Evolutionary conservation across 1,284 basidiomycete species (phyloP).

Genomic region (Sporisorium graminicola): DNA sequence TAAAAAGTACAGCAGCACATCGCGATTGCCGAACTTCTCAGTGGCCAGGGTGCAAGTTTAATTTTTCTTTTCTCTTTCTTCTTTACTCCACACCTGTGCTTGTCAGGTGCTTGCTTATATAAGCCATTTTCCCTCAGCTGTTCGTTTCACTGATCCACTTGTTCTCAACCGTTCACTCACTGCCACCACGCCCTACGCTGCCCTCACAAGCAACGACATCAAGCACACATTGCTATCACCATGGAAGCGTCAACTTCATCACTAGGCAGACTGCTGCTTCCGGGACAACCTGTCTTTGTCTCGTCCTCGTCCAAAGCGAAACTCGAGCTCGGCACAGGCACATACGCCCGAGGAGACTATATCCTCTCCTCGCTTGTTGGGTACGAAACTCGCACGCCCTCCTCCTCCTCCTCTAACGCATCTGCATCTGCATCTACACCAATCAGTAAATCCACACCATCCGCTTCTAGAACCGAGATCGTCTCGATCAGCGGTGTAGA

Average conservation of each 20-base stretch:
- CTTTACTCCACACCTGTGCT: conserved; percentile 33
- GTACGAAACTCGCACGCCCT: conserved; percentile 24
- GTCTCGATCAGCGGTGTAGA: conserved; percentile 34
- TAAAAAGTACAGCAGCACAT: background rate
- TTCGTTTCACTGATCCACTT: background rate
- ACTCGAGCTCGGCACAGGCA: conserved; percentile 52
- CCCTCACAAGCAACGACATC: background rate
- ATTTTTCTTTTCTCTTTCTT: conserved; percentile 6
- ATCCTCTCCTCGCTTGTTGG: conserved; percentile 62
- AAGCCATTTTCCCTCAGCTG: conserved; percentile 19
- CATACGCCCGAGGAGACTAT: conserved; percentile 53
- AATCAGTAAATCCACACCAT: background rate
- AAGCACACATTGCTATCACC: background rate
- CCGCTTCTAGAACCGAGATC: conserved; percentile 6
- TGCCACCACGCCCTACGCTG: too few relatives aligned
- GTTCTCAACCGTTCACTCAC: conserved; percentile 3
- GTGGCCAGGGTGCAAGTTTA: background rate
- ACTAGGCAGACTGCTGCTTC: conserved; percentile 35
- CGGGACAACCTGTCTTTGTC: conserved; percentile 53
- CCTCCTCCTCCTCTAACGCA: background rate
- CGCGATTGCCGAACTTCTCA: background rate
- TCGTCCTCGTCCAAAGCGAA: conserved; percentile 7
- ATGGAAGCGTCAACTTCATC: conserved; percentile 26
- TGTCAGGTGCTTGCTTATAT: conserved; percentile 19
- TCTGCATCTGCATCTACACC: too few relatives aligned